Evolutionary conservation across 2,329 filamentous ascomycete species (phyloP).

Genomic region (Malbranchea zuffiana): DNA sequence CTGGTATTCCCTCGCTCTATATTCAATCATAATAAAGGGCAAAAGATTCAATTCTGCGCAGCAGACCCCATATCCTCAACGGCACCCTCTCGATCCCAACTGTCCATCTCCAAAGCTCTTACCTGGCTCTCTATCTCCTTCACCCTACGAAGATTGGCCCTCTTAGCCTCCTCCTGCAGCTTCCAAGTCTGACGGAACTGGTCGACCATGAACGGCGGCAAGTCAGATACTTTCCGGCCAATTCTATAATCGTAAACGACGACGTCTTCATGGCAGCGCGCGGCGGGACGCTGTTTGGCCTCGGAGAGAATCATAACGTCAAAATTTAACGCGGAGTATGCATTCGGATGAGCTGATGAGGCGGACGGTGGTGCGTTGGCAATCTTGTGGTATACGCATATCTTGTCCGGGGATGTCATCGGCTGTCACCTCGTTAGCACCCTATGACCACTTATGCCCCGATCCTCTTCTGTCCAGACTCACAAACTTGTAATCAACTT

Average conservation of each 20-base stretch:
- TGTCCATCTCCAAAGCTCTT: conserved; percentile 54
- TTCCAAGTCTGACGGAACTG: conserved; percentile 50
- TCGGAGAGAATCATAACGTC: conserved; percentile 64
- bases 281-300: conserved; percentile 58
- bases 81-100: conserved; percentile 62
- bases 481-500: conserved; percentile 79
- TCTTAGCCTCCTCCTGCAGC: conserved; percentile 50
- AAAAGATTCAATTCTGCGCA: not conserved
- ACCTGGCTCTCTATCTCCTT: conserved; percentile 48
- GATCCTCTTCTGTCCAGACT: conserved; percentile 31
- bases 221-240: conserved; percentile 42
- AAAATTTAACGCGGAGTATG: conserved; percentile 31
- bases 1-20: too few species aligned
- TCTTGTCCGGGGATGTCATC: conserved; percentile 69
- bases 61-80: conserved; percentile 56
- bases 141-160: conserved; percentile 44
- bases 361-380: conserved; percentile 13
- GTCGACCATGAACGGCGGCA: conserved; percentile 52
- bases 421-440: conserved; percentile 42
- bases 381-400: conserved; percentile 77
- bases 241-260: conserved; percentile 64
- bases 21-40: too few species aligned
- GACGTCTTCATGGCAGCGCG: conserved; percentile 65
- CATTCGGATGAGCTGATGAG: conserved; percentile 26
- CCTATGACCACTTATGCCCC: not conserved